These are phyloP conservation scores for Epichloe hybrida DNA, from an alignment of 2,329 filamentous ascomycete genomes.

Conservation along the genomic window DNA sequence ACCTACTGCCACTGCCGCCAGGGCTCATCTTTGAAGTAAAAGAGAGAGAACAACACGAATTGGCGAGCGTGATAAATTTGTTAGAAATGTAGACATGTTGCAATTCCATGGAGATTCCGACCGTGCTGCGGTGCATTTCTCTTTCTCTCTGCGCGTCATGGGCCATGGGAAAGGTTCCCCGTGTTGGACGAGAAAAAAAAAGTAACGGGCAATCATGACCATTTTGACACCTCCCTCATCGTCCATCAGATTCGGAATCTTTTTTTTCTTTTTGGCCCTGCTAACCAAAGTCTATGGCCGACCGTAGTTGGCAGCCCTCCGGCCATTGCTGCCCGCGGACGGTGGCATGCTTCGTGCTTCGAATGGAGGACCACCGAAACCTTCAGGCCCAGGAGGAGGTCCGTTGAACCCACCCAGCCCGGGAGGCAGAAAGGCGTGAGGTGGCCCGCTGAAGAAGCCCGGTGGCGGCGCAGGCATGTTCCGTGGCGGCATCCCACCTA, in stretches of 20 bases:
- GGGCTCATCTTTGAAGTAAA: no score
- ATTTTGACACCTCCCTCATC: no score
- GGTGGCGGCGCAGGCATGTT: constrained; percentile 43
- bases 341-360: constrained; percentile 42
- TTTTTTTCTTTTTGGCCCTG: background rate
- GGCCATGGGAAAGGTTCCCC: no score
- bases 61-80: no score
- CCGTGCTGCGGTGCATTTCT: no score
- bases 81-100: no score
- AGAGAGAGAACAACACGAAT: no score
- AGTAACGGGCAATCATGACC: no score
- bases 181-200: no score
- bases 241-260: background rate
- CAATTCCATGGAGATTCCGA: no score
- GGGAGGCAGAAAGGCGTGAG: constrained; percentile 39
- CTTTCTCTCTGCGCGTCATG: no score
- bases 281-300: constrained; percentile 13
- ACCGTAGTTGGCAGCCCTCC: constrained; percentile 18
- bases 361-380: constrained; percentile 34
- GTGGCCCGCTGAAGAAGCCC: constrained; percentile 39
- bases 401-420: constrained; percentile 44
- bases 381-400: constrained; percentile 30
- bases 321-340: constrained; percentile 29
- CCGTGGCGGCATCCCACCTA: constrained; percentile 38
- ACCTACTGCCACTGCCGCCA: no score